phyloP scores from a whole-genome alignment of 495 filamentous ascomycete species.

The Ascobolus immersus region DNA sequence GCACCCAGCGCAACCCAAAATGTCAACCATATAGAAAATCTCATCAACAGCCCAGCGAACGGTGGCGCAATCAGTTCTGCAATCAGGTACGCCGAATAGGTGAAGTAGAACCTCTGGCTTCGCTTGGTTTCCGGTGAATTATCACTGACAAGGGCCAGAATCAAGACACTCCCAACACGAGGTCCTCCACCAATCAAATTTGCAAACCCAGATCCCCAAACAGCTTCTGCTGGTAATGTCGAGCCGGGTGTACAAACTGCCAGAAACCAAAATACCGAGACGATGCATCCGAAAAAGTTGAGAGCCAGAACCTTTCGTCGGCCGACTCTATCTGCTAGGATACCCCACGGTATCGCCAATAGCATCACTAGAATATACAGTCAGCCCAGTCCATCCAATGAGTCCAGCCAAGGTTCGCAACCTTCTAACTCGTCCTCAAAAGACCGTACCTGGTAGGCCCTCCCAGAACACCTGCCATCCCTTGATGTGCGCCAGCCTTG shows the following conservation, averaged over 20 bases:
- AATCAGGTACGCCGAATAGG: slow-evolving; percentile 3
- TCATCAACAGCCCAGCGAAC: not conserved
- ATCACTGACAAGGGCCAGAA: slow-evolving; percentile 4
- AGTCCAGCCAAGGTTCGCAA: too few relatives aligned
- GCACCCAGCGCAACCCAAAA: slow-evolving; percentile 1
- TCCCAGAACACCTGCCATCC: slow-evolving; percentile 5
- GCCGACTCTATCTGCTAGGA: slow-evolving; percentile 3
- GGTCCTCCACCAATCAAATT: slow-evolving; percentile 4
- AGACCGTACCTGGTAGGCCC: slow-evolving; percentile 1
- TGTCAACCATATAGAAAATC: not conserved
- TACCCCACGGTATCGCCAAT: slow-evolving; percentile 4
- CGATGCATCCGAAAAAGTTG: slow-evolving; percentile 2
- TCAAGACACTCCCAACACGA: slow-evolving; percentile 1
- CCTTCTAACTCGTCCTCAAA: too few relatives aligned
- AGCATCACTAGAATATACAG: slow-evolving; percentile 1
- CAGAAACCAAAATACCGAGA: slow-evolving; percentile 3
- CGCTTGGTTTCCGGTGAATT: not conserved
- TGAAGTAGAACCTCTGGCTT: slow-evolving; percentile 4
- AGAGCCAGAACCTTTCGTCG: slow-evolving; percentile 1
- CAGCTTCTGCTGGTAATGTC: slow-evolving; percentile 1
- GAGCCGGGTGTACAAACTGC: slow-evolving; percentile 1
- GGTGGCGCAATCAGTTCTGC: slow-evolving; percentile 3
- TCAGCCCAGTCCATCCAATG: too few relatives aligned
- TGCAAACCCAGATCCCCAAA: slow-evolving; percentile 3
- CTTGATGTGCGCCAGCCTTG: slow-evolving; percentile 2